Conservation (phyloP, 495 filamentous ascomycete genomes). For the Cudoniella acicularis region DNA sequence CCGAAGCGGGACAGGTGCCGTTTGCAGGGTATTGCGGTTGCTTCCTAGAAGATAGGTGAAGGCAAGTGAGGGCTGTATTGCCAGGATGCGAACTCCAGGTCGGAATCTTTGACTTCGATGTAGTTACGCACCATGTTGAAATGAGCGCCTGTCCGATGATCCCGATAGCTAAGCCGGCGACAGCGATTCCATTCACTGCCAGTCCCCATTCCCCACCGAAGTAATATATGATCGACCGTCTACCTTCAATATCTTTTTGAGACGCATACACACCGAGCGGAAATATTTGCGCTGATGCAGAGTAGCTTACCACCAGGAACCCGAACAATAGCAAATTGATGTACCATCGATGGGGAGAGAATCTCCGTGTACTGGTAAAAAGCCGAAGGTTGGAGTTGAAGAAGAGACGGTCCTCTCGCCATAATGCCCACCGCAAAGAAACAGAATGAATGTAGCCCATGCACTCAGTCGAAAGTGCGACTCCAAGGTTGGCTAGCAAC, state of each 20-base stretch:
- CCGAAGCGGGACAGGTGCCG: not conserved
- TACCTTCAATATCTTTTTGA: not conserved
- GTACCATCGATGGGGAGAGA: not conserved
- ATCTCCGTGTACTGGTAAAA: not conserved
- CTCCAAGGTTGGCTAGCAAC: not conserved
- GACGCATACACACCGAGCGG: not conserved
- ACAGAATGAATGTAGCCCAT: conserved; percentile 2
- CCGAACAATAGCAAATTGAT: not conserved
- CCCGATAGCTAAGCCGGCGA: not conserved
- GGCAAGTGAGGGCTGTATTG: not conserved
- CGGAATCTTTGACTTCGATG: not conserved
- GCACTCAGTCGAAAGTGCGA: not conserved
- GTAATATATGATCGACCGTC: not conserved
- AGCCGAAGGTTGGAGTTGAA: conserved; percentile 1
- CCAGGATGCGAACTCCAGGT: conserved; percentile 4
- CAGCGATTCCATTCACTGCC: not conserved
- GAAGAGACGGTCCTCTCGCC: not conserved
- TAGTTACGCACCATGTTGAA: not conserved
- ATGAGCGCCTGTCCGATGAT: not conserved
- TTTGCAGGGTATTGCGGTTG: not conserved
- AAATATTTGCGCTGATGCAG: conserved; percentile 1
- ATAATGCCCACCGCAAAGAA: conserved; percentile 4
- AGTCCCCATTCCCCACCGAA: not conserved
- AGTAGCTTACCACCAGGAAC: not conserved
- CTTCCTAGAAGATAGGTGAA: not conserved